Evolutionary conservation across 345 rosid species (phyloP).

Genomic region (Eucalyptus erythrocorys): DNA sequence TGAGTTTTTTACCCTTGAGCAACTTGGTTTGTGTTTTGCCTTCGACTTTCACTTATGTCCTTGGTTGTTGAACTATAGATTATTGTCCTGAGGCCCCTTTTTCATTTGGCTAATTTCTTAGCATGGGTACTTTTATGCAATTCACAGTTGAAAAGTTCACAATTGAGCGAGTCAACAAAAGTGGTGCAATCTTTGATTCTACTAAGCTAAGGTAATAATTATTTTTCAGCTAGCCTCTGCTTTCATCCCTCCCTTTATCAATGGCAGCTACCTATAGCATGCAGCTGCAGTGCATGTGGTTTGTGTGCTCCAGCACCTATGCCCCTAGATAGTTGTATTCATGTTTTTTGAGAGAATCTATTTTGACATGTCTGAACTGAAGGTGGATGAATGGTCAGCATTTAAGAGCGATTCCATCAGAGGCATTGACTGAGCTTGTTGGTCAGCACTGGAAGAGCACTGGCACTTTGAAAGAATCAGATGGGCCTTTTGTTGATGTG

Average conservation of each 20-base stretch:
- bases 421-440: conserved; percentile 46
- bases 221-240: background rate
- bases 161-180: conserved; percentile 75
- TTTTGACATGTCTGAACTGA: background rate
- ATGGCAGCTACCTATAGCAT: background rate
- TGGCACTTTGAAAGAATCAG: conserved; percentile 47
- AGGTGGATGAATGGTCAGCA: conserved; percentile 99
- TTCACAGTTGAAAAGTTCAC: conserved; percentile 75
- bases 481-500: conserved; percentile 66
- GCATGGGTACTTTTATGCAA: conserved; percentile 3
- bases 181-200: conserved; percentile 82
- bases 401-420: conserved; percentile 54
- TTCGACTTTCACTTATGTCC: background rate
- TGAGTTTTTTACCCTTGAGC: conserved; percentile 75
- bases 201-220: conserved; percentile 63
- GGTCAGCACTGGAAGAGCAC: conserved; percentile 80
- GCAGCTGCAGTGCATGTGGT: background rate
- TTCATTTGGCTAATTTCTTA: background rate
- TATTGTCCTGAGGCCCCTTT: background rate
- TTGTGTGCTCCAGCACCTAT: background rate
- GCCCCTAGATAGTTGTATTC: background rate
- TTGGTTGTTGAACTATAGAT: background rate
- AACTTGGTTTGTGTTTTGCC: conserved; percentile 49
- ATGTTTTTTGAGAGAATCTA: background rate
- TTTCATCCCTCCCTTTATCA: background rate